Evolutionary conservation across 768 basidiomycete genomes (phyloP).

Genomic region (Fistulinella prunicolor): DNA sequence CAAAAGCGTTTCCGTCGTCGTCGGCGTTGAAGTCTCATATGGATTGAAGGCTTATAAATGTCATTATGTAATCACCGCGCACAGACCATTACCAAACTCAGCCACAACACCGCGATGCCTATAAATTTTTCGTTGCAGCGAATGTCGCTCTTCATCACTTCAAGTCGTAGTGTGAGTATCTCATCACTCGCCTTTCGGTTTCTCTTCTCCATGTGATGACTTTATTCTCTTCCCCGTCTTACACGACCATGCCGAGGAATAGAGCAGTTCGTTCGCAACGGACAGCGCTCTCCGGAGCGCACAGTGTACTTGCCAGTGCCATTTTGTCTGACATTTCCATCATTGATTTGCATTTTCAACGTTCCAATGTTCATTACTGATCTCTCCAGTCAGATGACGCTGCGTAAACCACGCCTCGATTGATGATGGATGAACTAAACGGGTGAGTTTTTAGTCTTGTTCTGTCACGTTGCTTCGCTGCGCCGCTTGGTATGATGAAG

Average conservation of each 20-base stretch:
- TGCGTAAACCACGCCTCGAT: not conserved
- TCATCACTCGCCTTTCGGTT: not conserved
- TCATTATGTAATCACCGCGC: slow-evolving; percentile 27
- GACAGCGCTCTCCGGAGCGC: slow-evolving; percentile 58
- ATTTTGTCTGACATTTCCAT: slow-evolving; percentile 63
- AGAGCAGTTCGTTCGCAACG: slow-evolving; percentile 80
- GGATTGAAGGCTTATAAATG: slow-evolving; percentile 10
- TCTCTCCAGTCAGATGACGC: slow-evolving; percentile 4
- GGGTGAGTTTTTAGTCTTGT: slow-evolving; percentile 24
- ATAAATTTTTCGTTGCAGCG: slow-evolving; percentile 25
- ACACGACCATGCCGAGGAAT: slow-evolving; percentile 84
- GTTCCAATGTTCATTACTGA: slow-evolving; percentile 12
- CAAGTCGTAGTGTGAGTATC: slow-evolving; percentile 25
- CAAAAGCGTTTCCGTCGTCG: slow-evolving; percentile 9
- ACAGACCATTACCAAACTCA: slow-evolving; percentile 32
- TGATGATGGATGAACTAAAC: not conserved
- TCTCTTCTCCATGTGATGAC: slow-evolving; percentile 52
- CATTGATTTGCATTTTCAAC: not conserved
- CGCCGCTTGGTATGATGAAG: slow-evolving; percentile 49
- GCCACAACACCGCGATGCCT: slow-evolving; percentile 15
- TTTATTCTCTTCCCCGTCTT: slow-evolving; percentile 90
- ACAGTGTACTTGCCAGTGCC: slow-evolving; percentile 88
- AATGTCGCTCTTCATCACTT: too few relatives aligned
- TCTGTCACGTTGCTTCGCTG: slow-evolving; percentile 13
- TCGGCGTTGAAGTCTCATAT: slow-evolving; percentile 16